phyloP scores from a whole-genome alignment of 2,329 filamentous ascomycete genomes.

The Pseudonectria buxi region DNA sequence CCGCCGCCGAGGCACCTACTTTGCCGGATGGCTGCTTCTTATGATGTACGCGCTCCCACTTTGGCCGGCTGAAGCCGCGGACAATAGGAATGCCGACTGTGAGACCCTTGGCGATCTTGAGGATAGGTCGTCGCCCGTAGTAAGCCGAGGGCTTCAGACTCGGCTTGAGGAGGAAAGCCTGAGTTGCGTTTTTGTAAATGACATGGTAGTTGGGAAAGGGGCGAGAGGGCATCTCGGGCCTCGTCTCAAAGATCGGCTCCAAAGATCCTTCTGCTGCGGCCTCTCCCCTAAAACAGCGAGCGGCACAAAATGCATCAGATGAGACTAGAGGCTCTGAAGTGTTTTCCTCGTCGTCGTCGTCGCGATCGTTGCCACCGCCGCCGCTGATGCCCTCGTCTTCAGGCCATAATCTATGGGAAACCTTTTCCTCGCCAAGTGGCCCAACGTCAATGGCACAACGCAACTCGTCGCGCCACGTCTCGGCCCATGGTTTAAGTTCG shows the following conservation, averaged over 20 bases:
- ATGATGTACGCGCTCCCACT: constrained; percentile 67
- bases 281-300: constrained; percentile 53
- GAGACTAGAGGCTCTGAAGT: constrained; percentile 37
- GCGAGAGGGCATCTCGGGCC: constrained; percentile 39
- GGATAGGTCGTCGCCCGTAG: constrained; percentile 72
- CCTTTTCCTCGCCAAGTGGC: constrained; percentile 83
- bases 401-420: constrained; percentile 77
- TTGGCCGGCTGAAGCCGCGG: constrained; percentile 73
- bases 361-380: too few relatives aligned
- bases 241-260: constrained; percentile 28
- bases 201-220: constrained; percentile 72
- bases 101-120: constrained; percentile 76
- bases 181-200: constrained; percentile 70
- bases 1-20: constrained; percentile 18
- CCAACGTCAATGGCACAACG: constrained; percentile 87
- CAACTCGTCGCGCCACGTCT: constrained; percentile 89
- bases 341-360: constrained; percentile 8
- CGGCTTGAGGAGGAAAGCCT: constrained; percentile 81
- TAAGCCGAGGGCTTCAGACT: constrained; percentile 79
- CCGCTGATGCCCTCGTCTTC: constrained; percentile 37
- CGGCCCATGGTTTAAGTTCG: constrained; percentile 79
- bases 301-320: constrained; percentile 52
- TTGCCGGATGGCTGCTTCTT: constrained; percentile 31
- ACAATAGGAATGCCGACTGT: constrained; percentile 83
- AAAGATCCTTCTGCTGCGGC: constrained; percentile 48